These are phyloP conservation scores for Turnera subulata DNA, from an alignment of 345 rosid genomes.

Conservation along the genomic window DNA sequence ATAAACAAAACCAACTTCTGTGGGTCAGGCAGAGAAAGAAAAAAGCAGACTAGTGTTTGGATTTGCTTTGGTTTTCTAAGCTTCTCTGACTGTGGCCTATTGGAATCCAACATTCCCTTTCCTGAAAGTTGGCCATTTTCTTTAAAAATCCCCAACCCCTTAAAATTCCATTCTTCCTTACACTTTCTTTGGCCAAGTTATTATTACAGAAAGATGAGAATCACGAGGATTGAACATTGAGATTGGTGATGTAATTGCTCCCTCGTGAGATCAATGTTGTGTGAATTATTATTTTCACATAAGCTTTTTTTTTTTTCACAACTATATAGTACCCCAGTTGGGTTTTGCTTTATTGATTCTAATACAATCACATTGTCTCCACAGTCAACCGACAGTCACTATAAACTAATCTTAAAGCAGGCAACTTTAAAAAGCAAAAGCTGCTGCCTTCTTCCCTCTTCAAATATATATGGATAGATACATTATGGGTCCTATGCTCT, in stretches of 20 bases:
- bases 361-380: conserved; percentile 31
- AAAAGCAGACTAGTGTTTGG: conserved; percentile 16
- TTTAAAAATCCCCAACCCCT: conserved; percentile 5
- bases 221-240: conserved; percentile 38
- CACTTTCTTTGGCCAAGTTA: conserved; percentile 7
- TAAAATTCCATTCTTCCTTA: conserved; percentile 20
- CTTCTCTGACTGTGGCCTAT: conserved; percentile 23
- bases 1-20: too few relatives aligned
- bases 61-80: conserved; percentile 28
- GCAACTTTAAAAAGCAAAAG: conserved; percentile 58
- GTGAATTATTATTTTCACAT: conserved; percentile 26
- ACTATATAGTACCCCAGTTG: conserved; percentile 12
- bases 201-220: conserved; percentile 31
- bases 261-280: conserved; percentile 29
- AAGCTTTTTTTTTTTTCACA: neutral
- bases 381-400: conserved; percentile 46
- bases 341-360: conserved; percentile 38
- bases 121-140: conserved; percentile 30
- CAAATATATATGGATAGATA: neutral
- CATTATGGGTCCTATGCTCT: too few relatives aligned
- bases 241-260: conserved; percentile 28
- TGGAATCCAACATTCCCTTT: conserved; percentile 60
- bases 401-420: conserved; percentile 43
- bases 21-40: conserved; percentile 4
- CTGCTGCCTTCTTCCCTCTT: conserved; percentile 22